Evolutionary conservation across 768 basidiomycete species (phyloP), one percentile per base, ranked within the genome.

Genomic region (Suillus subluteus): DNA sequence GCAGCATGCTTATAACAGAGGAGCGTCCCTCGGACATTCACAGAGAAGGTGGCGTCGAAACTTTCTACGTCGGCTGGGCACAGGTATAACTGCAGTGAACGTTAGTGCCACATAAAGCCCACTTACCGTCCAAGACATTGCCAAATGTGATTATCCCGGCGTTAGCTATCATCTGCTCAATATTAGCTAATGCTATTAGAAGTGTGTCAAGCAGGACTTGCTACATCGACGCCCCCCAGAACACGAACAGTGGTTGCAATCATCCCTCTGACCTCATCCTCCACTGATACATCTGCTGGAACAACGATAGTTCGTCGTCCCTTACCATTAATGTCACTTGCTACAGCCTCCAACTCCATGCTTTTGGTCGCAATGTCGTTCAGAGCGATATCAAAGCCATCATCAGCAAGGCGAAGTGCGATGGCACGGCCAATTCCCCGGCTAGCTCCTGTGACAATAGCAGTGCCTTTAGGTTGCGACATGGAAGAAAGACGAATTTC

Each of bases 361-460:
- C 55, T 48, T 43, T 73, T 66, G 2, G 5, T 18, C 1, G 67
- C 21, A 62, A 83, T 71, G 66, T 85, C 86, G 26, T 82, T 85
- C 56, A 86, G 67, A n/a, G 79, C 81, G 50, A 87, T 69, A 58
- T 84, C 76, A 68, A 79, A 82, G 3, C 86, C 85, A 65, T 84
- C 85, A 13, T 71, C 65, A 23, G 85, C 82, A 13, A 87, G 80
- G 6, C 83, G 79, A 6, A 79, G 67, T 8, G 84, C 82, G 48
- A 86, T 82, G 41, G 81, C 82, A 44, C 78, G 77, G 1, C 86
- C 86, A 16, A 86, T 84, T 30, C 86, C 86, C 59, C 79, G 80
- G 2, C 78, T 77, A 13, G 78, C 79, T 32, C 84, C 85, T 0
- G 84, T 84, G 43, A 86, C 74, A 62, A 83, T 71, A 3, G 82